Conservation (phyloP, 768 basidiomycete genomes). For the Boletellus ananas region DNA sequence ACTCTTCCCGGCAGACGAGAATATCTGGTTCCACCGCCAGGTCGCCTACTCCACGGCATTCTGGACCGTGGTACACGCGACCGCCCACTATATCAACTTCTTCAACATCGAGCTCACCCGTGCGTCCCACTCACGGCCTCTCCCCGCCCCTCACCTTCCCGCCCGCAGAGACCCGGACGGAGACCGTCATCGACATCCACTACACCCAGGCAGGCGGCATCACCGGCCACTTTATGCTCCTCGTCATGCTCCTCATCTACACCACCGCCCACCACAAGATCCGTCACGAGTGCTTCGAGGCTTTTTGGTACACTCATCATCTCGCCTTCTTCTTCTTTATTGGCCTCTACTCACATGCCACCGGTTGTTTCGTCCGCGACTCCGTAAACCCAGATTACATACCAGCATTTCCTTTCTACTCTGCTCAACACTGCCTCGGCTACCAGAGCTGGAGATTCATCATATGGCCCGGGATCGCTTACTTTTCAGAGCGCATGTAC, state of each 20-base stretch:
- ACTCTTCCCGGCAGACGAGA: conserved; percentile 90
- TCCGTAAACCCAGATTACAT: conserved; percentile 68
- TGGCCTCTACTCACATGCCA: conserved; percentile 84
- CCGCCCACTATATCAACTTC: conserved; percentile 92
- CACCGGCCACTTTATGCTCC: conserved; percentile 92
- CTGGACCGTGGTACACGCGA: conserved; percentile 90
- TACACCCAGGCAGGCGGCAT: conserved; percentile 89
- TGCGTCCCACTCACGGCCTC: conserved; percentile 34
- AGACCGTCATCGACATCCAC: conserved; percentile 78
- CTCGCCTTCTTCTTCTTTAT: conserved; percentile 94
- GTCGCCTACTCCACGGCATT: conserved; percentile 94
- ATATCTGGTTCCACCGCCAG: conserved; percentile 94
- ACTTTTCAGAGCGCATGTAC: conserved; percentile 83
- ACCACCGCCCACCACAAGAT: conserved; percentile 88
- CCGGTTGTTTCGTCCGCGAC: conserved; percentile 94
- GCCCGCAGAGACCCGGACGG: conserved; percentile 68
- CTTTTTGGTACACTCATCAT: conserved; percentile 97
- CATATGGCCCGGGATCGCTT: conserved; percentile 89
- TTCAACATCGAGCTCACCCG: conserved; percentile 87
- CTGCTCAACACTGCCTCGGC: conserved; percentile 82
- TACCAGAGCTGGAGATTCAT: conserved; percentile 89
- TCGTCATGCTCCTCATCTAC: conserved; percentile 92
- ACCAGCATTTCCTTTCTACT: conserved; percentile 80
- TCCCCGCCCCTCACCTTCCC: background rate
- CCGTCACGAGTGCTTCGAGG: conserved; percentile 87